Evolutionary conservation across 768 basidiomycete genomes (phyloP).

Genomic region (Amyloporia xantha): DNA sequence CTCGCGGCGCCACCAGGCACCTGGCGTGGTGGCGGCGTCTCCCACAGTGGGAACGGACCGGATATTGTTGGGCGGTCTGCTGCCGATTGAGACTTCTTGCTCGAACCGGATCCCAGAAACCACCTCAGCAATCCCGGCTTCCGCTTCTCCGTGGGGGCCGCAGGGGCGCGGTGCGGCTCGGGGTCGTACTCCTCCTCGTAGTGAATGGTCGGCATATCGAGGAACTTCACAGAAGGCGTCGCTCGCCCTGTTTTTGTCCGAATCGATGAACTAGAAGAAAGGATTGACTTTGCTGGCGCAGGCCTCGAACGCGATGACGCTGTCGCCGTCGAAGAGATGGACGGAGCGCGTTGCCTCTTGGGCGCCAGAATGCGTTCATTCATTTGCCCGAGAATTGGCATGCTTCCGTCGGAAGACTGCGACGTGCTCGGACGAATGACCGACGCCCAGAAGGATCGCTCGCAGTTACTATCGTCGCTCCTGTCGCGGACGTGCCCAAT

Average conservation of each 20-base stretch:
- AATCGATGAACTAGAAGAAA: constrained; percentile 45
- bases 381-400: constrained; percentile 13
- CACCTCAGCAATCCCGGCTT: constrained; percentile 3
- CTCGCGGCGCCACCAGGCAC: constrained; percentile 14
- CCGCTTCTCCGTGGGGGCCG: constrained; percentile 4
- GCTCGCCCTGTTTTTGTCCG: constrained; percentile 26
- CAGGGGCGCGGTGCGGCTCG: constrained; percentile 2
- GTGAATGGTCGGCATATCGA: constrained; percentile 56
- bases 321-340: constrained; percentile 32
- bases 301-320: constrained; percentile 18
- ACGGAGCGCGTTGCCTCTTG: constrained; percentile 18
- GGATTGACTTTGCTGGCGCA: constrained; percentile 50
- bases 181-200: constrained; percentile 30
- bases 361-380: constrained; percentile 17
- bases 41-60: constrained; percentile 27
- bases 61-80: constrained; percentile 25
- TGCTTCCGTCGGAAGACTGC: constrained; percentile 15
- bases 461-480: constrained; percentile 13
- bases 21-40: constrained; percentile 14
- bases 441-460: constrained; percentile 32
- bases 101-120: constrained; percentile 10
- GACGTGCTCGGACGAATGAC: constrained; percentile 23
- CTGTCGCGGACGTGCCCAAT: constrained; percentile 9
- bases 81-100: constrained; percentile 19
- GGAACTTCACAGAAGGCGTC: constrained; percentile 58